These are phyloP conservation scores for Pleurotus platypus DNA, from an alignment of 768 basidiomycete genomes.

Conservation along the genomic window DNA sequence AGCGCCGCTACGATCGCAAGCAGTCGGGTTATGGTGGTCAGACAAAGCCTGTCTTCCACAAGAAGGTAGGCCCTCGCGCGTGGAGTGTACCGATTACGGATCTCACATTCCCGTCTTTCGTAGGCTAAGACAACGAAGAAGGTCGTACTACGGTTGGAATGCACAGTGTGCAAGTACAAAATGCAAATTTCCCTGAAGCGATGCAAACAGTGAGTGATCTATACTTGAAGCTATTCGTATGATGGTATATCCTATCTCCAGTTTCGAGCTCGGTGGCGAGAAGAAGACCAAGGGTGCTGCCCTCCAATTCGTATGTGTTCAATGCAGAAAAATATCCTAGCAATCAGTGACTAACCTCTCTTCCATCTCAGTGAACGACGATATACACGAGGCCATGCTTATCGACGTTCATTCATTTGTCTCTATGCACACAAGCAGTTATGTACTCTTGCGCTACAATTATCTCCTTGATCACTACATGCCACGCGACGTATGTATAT, in stretches of 20 bases:
- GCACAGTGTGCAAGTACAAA: constrained; percentile 98
- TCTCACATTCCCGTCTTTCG: background rate
- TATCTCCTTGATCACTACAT: no score
- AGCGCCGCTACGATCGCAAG: constrained; percentile 99
- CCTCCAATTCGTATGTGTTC: constrained; percentile 79
- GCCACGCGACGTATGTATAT: no score
- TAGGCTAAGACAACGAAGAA: constrained; percentile 99
- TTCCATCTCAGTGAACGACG: no score
- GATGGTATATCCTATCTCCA: constrained; percentile 19
- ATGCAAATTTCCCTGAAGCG: constrained; percentile 95
- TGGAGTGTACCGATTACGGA: background rate
- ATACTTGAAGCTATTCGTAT: background rate
- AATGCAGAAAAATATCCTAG: no score
- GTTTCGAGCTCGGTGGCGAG: constrained; percentile 99
- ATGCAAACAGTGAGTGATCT: constrained; percentile 81
- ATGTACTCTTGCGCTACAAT: no score
- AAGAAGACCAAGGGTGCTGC: constrained; percentile 99
- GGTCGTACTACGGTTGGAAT: constrained; percentile 96
- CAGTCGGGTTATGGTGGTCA: constrained; percentile 99
- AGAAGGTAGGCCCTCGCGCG: constrained; percentile 64
- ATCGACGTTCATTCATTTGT: no score
- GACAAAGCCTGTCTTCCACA: constrained; percentile 99
- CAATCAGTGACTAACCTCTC: no score
- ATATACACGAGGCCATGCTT: no score
- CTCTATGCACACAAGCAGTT: no score